Percentiles rank a stretch among this genome's conserved stretches.
These are phyloP conservation scores for Cytospora chrysosperma DNA, from an alignment of 2,329 filamentous ascomycete genomes.

Conservation along the genomic window DNA sequence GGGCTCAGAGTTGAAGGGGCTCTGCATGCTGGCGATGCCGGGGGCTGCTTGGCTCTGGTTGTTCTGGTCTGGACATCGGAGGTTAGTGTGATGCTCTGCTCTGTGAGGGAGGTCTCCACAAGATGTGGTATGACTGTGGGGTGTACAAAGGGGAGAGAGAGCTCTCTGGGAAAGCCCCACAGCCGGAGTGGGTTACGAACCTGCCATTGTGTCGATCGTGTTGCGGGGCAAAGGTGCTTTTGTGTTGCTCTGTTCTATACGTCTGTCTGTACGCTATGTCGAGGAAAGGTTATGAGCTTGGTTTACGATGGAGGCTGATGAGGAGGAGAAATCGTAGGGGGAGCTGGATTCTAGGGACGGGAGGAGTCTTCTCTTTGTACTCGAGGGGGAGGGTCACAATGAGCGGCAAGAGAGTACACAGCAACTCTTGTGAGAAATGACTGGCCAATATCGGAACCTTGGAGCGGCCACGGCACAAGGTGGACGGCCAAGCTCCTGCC, in stretches of 20 bases:
- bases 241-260: neutral
- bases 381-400: neutral
- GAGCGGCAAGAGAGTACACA: conserved; percentile 17
- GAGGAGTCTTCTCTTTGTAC: conserved; percentile 16
- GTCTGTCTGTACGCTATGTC: neutral
- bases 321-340: neutral
- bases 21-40: conserved; percentile 22
- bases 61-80: conserved; percentile 19
- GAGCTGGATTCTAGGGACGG: neutral
- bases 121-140: neutral
- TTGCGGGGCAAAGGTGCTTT: neutral
- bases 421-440: neutral
- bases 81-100: neutral
- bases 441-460: neutral
- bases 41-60: conserved; percentile 29
- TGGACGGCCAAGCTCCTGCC: neutral
- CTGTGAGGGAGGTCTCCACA: neutral
- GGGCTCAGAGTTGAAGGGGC: conserved; percentile 7
- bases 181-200: neutral
- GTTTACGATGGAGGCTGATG: neutral
- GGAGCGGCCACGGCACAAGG: neutral
- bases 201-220: conserved; percentile 15
- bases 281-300: neutral
- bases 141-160: neutral
- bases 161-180: neutral